Base-by-base conservation (phyloP, 331 rosid genomes). In the Phaseolus coccineus region DNA sequence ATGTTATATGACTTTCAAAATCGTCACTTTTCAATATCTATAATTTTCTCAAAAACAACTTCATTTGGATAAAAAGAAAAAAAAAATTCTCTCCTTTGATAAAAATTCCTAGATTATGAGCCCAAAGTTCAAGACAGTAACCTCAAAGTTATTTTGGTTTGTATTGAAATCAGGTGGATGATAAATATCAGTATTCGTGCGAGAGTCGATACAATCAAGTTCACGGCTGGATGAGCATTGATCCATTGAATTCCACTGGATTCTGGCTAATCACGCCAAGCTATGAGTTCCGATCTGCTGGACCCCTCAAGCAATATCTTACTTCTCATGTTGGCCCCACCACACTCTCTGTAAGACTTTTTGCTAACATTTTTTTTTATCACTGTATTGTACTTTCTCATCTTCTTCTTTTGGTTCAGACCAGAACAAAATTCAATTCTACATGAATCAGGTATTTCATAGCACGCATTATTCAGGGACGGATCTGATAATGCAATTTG, bases 241-340 rank as follows among this genome's bases (percentile, higher is more conserved):
- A 90, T 51, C 88, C 85, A 33, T 59, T 80, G 0, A 30, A 82
- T 5, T 76, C 85, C 4, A 42, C 80, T 13, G 97, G 97, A 33
- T 92, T 92, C 52, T 90, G 97, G 96, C 88, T 87, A 28, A 90
- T 92, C 44, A 90, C 92, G 13, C 94, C 97, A 0, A 86, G 91
- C 63, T 55, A 46, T 30, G 97, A 92, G 79, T 92, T 87, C 72
- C 87, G 90, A 77, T 86, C 96, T 1, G 96, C 87, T 64, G 97
- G 97, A 37, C 96, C 97, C 30, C 87, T 87, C 85, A 92, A 92
- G 67, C 96, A 92, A 62, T 86, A 82, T 67, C 83, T 92, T 12
- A 78, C 86, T 37, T 92, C 96, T 56, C 97, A 92, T 40, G 96
- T 89, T 31, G 96, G 97, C 46, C 96, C 97, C 16, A 85, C 81